phyloP scores from a whole-genome alignment of 148 eudicot species.

The Rhododendron griersonianum region DNA sequence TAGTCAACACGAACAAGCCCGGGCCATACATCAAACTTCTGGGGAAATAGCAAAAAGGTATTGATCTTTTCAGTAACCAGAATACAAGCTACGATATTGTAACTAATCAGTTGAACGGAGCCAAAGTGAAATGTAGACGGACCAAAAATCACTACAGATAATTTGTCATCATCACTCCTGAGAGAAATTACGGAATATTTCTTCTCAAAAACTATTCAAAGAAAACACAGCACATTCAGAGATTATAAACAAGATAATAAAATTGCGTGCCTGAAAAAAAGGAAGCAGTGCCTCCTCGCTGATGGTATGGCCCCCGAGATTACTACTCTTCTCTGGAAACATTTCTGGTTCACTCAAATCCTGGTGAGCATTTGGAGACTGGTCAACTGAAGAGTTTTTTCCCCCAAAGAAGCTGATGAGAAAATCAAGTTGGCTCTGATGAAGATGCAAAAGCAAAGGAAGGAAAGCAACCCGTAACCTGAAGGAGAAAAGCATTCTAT shows the following conservation, averaged over 20 bases:
- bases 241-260: neutral
- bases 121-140: neutral
- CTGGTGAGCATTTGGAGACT: slow-evolving; percentile 24
- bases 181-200: neutral
- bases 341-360: slow-evolving; percentile 33
- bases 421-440: slow-evolving; percentile 92
- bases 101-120: neutral
- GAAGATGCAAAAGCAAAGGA: slow-evolving; percentile 93
- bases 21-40: slow-evolving; percentile 84
- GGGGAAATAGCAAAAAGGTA: slow-evolving; percentile 26
- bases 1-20: slow-evolving; percentile 78
- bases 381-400: slow-evolving; percentile 28
- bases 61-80: slow-evolving; percentile 3
- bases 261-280: slow-evolving; percentile 75
- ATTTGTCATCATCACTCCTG: neutral
- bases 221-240: neutral
- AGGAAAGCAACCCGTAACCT: slow-evolving; percentile 71
- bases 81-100: neutral
- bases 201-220: neutral
- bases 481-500: slow-evolving; percentile 16
- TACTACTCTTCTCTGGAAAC: slow-evolving; percentile 22
- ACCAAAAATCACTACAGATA: neutral
- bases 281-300: slow-evolving; percentile 86
- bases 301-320: slow-evolving; percentile 30
- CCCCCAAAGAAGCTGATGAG: slow-evolving; percentile 75